Percentiles rank a stretch among this genome's conserved stretches.
phyloP scores from a whole-genome alignment of 371 early-diverging fungal genomes.

The Circinella minor region DNA sequence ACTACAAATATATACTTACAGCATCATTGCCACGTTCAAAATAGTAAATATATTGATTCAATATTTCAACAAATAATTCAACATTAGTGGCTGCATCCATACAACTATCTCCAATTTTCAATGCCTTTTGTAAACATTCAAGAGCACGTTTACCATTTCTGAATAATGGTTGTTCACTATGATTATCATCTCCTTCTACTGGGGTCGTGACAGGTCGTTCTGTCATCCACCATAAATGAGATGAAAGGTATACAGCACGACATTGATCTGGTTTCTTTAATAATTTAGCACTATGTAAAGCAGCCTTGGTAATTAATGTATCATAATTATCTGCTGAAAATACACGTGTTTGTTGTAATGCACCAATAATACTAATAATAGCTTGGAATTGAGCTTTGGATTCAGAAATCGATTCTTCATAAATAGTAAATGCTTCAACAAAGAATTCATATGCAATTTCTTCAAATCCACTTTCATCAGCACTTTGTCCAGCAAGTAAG shows the following conservation, averaged over 20 bases:
- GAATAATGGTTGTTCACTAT: constrained; percentile 49
- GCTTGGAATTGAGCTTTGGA: constrained; percentile 87
- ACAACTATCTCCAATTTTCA: constrained; percentile 91
- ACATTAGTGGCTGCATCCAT: constrained; percentile 86
- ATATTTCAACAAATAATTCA: constrained; percentile 89
- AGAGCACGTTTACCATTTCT: constrained; percentile 84
- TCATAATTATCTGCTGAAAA: constrained; percentile 89
- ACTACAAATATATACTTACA: constrained; percentile 29
- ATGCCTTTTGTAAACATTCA: constrained; percentile 88
- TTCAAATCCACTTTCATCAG: constrained; percentile 82
- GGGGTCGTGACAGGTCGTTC: constrained; percentile 26
- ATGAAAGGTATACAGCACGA: constrained; percentile 76
- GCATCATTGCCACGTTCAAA: constrained; percentile 84
- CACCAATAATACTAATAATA: constrained; percentile 81
- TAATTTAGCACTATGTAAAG: constrained; percentile 83
- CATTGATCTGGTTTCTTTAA: constrained; percentile 94
- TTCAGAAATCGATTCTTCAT: constrained; percentile 91
- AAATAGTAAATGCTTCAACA: constrained; percentile 91
- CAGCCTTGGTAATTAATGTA: constrained; percentile 86
- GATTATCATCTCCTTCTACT: constrained; percentile 19
- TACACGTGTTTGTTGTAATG: constrained; percentile 74
- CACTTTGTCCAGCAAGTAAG: constrained; percentile 80
- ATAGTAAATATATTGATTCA: constrained; percentile 89
- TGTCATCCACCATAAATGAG: constrained; percentile 90
- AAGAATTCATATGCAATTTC: constrained; percentile 92